Base-by-base conservation (phyloP, 2,329 filamentous ascomycete genomes). In the Pseudocercospora macadamiae region DNA sequence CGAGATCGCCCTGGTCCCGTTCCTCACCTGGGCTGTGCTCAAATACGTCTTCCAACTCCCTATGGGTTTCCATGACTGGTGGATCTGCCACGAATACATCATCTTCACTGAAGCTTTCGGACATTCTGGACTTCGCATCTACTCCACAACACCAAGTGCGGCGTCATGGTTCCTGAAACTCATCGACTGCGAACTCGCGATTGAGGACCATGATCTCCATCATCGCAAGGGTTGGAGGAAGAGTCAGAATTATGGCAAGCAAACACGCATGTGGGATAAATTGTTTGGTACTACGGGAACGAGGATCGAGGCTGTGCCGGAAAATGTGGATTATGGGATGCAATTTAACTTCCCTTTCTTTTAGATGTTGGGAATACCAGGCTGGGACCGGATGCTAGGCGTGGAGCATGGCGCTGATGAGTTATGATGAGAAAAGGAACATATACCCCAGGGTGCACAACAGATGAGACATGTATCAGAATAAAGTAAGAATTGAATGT, bases 51-150 rank as follows among this genome's bases (percentile, higher is more conserved):
- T 75, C 30, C 76, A 76, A 0, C 48, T 79, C 3, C 77, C 76
- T 0, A 75, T 80, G 74, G 76, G 75, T 1, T 80, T 80, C 62
- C 79, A 79, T 49, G 77, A 79, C 39, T 78, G 75, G 76, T 80
- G 77, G 77, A 61, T 80, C 16, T 80, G 77, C 63, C 74, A 79
- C 52, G 70, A 76, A 53, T 80, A 78, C 51, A 68, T 80, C 26
- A 69, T 76, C 10, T 80, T 73, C 64, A 65, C 75, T 12, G 76
- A 79, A 56, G 51, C 77, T 3, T 64, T 68, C 23, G 76, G 76
- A 3, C 76, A 79, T 51, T 75, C 71, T 26, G 76, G 76, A 1
- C 57, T 79, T 12, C 73, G 77, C 1, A 49, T 79, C 8, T 71
- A 73, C 48, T 65, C 71, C 0, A 70, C 69, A 0, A 70, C 74